These are phyloP conservation scores for Plasmodium coatneyi DNA, from an alignment of 169 alveolate species.

Conservation along the genomic window DNA sequence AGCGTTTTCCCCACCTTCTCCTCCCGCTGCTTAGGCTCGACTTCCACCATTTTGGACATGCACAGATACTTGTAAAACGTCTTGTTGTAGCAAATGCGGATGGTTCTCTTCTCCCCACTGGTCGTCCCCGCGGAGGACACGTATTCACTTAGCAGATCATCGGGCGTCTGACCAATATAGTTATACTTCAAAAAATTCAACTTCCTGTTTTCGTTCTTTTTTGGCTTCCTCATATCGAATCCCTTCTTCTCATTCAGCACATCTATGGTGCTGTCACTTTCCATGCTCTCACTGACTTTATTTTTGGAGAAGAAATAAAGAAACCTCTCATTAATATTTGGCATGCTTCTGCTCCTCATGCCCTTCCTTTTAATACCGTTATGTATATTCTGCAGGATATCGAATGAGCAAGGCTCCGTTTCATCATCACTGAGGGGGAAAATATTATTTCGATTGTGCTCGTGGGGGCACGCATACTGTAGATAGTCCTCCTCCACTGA, in stretches of 20 bases:
- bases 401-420: neutral
- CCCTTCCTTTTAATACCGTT: conserved; percentile 7
- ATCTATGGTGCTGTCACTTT: conserved; percentile 75
- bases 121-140: neutral
- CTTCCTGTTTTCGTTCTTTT: conserved; percentile 41
- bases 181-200: conserved; percentile 22
- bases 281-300: neutral
- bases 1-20: neutral
- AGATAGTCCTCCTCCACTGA: neutral
- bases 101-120: neutral
- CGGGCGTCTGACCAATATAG: neutral
- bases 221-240: neutral
- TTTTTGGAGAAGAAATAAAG: conserved; percentile 50
- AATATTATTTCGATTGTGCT: neutral
- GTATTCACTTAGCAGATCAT: neutral
- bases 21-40: neutral
- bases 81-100: conserved; percentile 15
- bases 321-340: conserved; percentile 41
- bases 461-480: neutral
- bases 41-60: conserved; percentile 1
- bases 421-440: conserved; percentile 22
- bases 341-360: conserved; percentile 66
- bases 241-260: conserved; percentile 24
- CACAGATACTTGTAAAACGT: conserved; percentile 10
- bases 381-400: conserved; percentile 15